Evolutionary conservation across 176 grass and related monocot genomes (phyloP), one percentile per base, ranked within the genome.

Genomic region (Alopecurus myosuroides): DNA sequence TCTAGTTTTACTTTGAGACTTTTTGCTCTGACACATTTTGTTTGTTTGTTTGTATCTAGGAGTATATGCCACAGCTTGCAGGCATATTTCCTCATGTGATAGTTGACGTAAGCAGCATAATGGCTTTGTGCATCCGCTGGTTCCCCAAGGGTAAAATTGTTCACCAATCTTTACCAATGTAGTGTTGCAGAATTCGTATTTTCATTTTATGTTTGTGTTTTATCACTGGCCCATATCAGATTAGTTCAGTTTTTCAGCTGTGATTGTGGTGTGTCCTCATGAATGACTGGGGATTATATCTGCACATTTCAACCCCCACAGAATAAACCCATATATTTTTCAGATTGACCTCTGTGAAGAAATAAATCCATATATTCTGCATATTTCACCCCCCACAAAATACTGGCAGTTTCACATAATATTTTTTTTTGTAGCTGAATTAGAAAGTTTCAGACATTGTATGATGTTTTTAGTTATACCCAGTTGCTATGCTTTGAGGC

Each of bases 101-200:
- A 60, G 93, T 95, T 64, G 93, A 95, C 82, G 93, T 95, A 19
- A 95, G 93, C 78, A 95, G 88, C 70, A 76, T 95, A 80, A 79
- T 74, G 76, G 93, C 88, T 86, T 81, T 95, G 64, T 95, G 90
- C 55, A 76, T 81, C 52, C 87, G 90, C 50, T 95, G 90, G 93
- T 95, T 92, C 85, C 90, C 88, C 29, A 92, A 86, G 92, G 93
- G 90, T 95, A 90, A 88, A 74, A 40, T 15, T 23, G 73, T 28
- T 78, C 18, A 63, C 14, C 30, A 71, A 3, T 89, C 31, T 25
- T 72, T 62, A 30, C 12, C 11, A 86, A 31, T 81, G 3, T 15
- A 62, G 6, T 35, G 11, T 45, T 39, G 22, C 11, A 5, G 22
- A 36, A 63, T 78, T 82, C 30, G 20, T 42, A 3, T 15, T 70